Percentiles rank a stretch among this genome's conserved stretches.
Conservation (phyloP, 2,329 filamentous ascomycete genomes). For the Ceratocystis harringtonii region DNA sequence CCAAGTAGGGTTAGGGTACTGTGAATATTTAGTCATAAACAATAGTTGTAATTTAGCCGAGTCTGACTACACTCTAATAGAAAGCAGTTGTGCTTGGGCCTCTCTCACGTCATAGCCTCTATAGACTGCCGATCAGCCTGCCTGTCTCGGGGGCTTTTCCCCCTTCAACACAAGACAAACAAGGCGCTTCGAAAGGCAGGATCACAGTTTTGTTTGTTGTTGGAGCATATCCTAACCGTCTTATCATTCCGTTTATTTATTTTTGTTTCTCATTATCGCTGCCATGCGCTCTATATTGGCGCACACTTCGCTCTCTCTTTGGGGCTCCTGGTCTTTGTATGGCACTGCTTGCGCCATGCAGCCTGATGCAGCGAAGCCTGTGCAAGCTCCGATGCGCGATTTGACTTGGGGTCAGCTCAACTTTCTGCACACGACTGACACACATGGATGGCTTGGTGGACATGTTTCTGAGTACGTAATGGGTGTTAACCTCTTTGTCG, state of each 20-base stretch:
- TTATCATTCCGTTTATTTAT: not conserved
- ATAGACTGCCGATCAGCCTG: not conserved
- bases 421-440: conserved; percentile 92
- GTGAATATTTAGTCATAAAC: not conserved
- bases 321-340: conserved; percentile 18
- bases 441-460: conserved; percentile 88
- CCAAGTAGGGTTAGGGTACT: not conserved
- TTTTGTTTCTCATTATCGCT: not conserved
- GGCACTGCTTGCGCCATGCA: conserved; percentile 42
- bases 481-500: not conserved
- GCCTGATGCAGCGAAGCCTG: conserved; percentile 62
- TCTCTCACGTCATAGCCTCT: conserved; percentile 5
- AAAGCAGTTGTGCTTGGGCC: not conserved
- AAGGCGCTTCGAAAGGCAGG: not conserved
- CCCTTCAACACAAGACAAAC: not conserved
- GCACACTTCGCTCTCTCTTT: conserved; percentile 20
- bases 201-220: not conserved
- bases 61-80: not conserved
- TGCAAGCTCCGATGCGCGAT: conserved; percentile 66
- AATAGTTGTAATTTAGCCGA: not conserved
- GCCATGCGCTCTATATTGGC: not conserved
- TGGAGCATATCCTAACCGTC: not conserved
- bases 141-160: not conserved
- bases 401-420: conserved; percentile 90
- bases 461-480: conserved; percentile 68